phyloP scores from a whole-genome alignment of 495 filamentous ascomycete genomes.

The Chaetomium cochliodes region DNA sequence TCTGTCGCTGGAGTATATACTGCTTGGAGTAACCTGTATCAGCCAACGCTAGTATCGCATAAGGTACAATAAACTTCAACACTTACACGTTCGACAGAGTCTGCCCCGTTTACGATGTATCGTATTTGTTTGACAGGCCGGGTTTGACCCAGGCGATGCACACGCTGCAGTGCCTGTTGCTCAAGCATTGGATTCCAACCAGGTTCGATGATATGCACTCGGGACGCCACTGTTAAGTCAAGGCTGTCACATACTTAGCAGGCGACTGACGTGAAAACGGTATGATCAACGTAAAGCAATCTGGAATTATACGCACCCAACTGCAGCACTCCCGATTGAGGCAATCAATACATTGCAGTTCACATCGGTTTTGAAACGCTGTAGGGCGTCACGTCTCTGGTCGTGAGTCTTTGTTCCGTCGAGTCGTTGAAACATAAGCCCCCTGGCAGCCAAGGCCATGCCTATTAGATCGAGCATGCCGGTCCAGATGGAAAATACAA shows the following conservation, averaged over 20 bases:
- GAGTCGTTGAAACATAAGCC: background rate
- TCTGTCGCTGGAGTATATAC: too few relatives aligned
- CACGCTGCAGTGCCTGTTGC: conserved; percentile 42
- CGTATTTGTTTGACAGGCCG: too few relatives aligned
- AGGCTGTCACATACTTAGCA: background rate
- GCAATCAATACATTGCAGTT: too few relatives aligned
- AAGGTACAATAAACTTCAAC: too few relatives aligned
- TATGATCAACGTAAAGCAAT: background rate
- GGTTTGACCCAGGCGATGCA: conserved; percentile 40
- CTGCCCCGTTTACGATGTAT: too few relatives aligned
- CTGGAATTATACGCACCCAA: background rate
- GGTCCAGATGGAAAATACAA: conserved; percentile 5
- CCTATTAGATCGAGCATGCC: conserved; percentile 13
- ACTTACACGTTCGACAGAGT: too few relatives aligned
- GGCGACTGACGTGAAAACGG: background rate
- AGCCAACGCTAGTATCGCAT: too few relatives aligned
- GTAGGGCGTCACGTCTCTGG: background rate
- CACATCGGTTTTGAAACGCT: too few relatives aligned
- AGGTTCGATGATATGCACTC: conserved; percentile 44
- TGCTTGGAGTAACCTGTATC: too few relatives aligned
- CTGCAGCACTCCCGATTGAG: background rate
- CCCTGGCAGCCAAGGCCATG: background rate
- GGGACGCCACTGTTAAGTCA: conserved; percentile 40
- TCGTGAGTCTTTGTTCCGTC: background rate
- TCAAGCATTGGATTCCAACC: conserved; percentile 49